Evolutionary conservation across 371 early-diverging fungal species (phyloP), one percentile per base, ranked within the genome.

Genomic region (Mucor lusitanicus): DNA sequence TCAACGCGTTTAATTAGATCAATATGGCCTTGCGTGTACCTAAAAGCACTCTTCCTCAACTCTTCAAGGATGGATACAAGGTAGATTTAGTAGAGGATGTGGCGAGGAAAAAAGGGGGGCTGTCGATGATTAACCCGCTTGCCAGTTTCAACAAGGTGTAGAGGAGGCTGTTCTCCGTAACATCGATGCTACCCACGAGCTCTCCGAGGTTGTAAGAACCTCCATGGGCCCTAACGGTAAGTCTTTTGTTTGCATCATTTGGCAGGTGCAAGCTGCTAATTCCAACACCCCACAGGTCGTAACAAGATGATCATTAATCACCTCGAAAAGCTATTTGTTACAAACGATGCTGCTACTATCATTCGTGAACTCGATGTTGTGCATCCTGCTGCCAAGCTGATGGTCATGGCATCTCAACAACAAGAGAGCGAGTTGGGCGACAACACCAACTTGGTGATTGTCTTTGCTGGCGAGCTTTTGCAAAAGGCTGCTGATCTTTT

Each of bases 271-370:
- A 17, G 21, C 46, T 8, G 2, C n/a, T 46, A 3, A 21, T 19
- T 46, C 21, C 9, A 21, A 21, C 8, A 9, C 6, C n/a, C 21
- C 7, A n/a, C 77, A 94, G 99, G 99, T 37, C 93, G 97, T 72
- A 99, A 99, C 87, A 99, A 99, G 85, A 97, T 99, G 92, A 96
- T 99, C 71, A 93, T 99, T 79, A 98, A 98, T 76, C 96, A 97
- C 79, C 84, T 97, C 72, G 97, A 97, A 70, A 97, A 97, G 82
- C 88, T 99, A 59, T 94, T 99, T 77, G 98, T 99, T 57, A 99
- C 99, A 19, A 97, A 93, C 83, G 99, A 99, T 85, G 99, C 99
- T 50, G 99, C 99, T 23, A 99, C 99, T 60, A 99, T 99, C 74
- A 93, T 99, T 75, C 92, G 94, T 71, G 98, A 97, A 72, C 87